A percentile compares a stretch with the other conserved stretches of the same genome.
These are phyloP conservation scores for Rhizopogon vesiculosus DNA, from an alignment of 768 basidiomycete species.

Conservation along the genomic window DNA sequence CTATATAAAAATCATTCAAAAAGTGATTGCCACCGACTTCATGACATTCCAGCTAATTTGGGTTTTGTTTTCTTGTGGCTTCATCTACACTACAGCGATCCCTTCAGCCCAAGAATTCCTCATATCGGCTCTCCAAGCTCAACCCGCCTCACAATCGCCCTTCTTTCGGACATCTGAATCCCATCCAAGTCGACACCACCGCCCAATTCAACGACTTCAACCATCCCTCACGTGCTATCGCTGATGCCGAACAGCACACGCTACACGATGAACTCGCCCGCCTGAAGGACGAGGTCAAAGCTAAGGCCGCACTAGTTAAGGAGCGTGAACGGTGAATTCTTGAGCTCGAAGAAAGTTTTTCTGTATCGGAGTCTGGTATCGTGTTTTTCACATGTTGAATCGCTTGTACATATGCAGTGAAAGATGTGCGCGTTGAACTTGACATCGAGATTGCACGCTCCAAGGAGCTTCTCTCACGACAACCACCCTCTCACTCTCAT, in stretches of 20 bases:
- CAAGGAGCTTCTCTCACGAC: conserved; percentile 37
- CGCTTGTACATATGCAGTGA: conserved; percentile 32
- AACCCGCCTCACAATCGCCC: conserved; percentile 53
- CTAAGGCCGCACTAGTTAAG: conserved; percentile 35
- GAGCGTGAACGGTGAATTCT: conserved; percentile 43
- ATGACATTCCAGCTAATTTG: background rate
- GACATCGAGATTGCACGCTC: conserved; percentile 59
- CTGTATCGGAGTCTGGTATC: background rate
- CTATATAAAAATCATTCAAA: conserved; percentile 49
- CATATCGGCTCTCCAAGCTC: conserved; percentile 38
- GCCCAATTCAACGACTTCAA: conserved; percentile 5
- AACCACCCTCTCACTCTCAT: conserved; percentile 31
- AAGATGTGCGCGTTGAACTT: conserved; percentile 49
- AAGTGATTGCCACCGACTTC: conserved; percentile 34
- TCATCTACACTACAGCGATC: conserved; percentile 1
- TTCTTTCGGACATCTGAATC: conserved; percentile 32
- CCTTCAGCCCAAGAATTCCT: conserved; percentile 49
- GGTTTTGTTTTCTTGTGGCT: background rate
- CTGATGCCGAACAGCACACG: conserved; percentile 59
- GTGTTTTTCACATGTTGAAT: background rate
- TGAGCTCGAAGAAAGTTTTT: conserved; percentile 39
- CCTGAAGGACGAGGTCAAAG: conserved; percentile 38
- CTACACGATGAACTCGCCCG: conserved; percentile 44
- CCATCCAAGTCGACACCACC: background rate
- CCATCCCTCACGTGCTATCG: conserved; percentile 65